These are phyloP conservation scores for Clonostachys solani DNA, from an alignment of 2,329 filamentous ascomycete species.

Conservation along the genomic window DNA sequence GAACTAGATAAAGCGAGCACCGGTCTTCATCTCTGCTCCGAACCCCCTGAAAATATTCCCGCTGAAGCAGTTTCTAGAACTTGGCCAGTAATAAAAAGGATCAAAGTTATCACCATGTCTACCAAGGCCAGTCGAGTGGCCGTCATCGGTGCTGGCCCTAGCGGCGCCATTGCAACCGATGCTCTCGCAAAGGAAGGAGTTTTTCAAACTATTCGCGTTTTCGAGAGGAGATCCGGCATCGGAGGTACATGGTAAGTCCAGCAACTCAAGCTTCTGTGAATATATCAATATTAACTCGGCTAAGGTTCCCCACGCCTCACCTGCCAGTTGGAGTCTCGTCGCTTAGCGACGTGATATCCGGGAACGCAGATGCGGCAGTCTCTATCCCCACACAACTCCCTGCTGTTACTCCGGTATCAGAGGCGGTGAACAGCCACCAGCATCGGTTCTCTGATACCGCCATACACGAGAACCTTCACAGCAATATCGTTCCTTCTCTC, in stretches of 20 bases:
- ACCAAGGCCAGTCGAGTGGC: slow-evolving; percentile 35
- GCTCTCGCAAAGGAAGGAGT: slow-evolving; percentile 52
- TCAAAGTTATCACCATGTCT: too few relatives aligned
- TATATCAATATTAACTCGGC: neutral
- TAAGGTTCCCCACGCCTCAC: slow-evolving; percentile 35
- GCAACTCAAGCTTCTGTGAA: slow-evolving; percentile 4
- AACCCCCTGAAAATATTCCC: too few relatives aligned
- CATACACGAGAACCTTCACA: slow-evolving; percentile 62
- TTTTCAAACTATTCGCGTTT: slow-evolving; percentile 57
- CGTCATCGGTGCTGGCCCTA: slow-evolving; percentile 57
- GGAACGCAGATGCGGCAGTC: slow-evolving; percentile 44
- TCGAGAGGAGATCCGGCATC: slow-evolving; percentile 53
- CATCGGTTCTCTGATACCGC: slow-evolving; percentile 48
- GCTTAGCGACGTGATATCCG: slow-evolving; percentile 37
- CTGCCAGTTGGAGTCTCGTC: slow-evolving; percentile 21
- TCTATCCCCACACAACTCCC: slow-evolving; percentile 42
- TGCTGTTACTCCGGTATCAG: slow-evolving; percentile 24
- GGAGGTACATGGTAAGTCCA: slow-evolving; percentile 59
- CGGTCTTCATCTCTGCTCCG: too few relatives aligned
- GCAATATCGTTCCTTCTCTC: slow-evolving; percentile 53
- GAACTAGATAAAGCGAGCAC: too few relatives aligned
- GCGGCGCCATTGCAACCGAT: slow-evolving; percentile 56
- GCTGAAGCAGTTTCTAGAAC: too few relatives aligned
- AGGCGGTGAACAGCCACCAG: too few relatives aligned
- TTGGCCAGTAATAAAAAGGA: too few relatives aligned